These are phyloP conservation scores for Cryphonectria japonica DNA, from an alignment of 2,329 filamentous ascomycete genomes.

Conservation along the genomic window DNA sequence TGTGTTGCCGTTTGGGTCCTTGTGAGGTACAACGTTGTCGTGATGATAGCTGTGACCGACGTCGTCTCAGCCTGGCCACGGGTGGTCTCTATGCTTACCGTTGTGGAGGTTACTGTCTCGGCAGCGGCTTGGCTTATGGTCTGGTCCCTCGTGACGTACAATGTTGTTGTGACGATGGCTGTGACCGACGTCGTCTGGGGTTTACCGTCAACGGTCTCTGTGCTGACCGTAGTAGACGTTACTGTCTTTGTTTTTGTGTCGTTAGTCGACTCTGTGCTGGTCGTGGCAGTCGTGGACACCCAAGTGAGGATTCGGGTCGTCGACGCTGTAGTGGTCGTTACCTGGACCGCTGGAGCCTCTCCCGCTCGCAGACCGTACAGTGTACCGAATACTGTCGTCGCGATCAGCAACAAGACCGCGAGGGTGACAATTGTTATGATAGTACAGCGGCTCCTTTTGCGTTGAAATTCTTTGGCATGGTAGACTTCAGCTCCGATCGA, in stretches of 20 bases:
- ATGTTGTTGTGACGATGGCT: not conserved
- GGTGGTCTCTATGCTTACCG: slow-evolving; percentile 3
- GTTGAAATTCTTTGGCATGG: slow-evolving; percentile 3
- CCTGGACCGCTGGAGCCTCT: not conserved
- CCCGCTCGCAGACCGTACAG: not conserved
- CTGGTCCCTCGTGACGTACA: not conserved
- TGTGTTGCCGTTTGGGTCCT: slow-evolving; percentile 1
- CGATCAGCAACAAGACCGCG: not conserved
- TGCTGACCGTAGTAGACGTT: not conserved
- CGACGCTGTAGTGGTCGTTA: not conserved
- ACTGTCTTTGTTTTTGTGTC: not conserved
- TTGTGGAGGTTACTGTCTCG: too few relatives aligned
- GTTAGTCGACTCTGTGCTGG: not conserved
- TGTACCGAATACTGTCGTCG: not conserved
- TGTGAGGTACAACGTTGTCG: slow-evolving; percentile 3
- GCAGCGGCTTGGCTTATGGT: not conserved
- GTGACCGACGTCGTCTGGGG: not conserved
- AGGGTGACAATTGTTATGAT: not conserved
- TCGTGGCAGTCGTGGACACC: not conserved
- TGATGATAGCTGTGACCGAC: slow-evolving; percentile 1
- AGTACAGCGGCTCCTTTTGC: not conserved
- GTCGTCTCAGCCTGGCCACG: not conserved
- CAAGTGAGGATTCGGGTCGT: not conserved
- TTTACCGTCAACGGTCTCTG: not conserved
- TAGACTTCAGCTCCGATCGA: slow-evolving; percentile 1